Evolutionary conservation across 495 filamentous ascomycete genomes (phyloP).

Genomic region (Tuber magnatum): DNA sequence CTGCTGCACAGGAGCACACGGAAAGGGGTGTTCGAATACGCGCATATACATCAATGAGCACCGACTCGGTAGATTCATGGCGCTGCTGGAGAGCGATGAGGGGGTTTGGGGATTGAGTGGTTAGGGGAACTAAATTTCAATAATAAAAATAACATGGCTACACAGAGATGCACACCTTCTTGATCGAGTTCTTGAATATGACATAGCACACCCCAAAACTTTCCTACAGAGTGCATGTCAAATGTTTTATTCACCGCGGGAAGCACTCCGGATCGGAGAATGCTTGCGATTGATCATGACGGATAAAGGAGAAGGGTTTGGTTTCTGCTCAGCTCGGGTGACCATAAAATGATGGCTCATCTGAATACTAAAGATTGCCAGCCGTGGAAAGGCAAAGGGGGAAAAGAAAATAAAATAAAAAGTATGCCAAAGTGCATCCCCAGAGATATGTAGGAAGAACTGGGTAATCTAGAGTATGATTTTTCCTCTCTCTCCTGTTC

Average conservation of each 20-base stretch:
- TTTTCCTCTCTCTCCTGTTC: neutral
- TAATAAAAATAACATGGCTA: neutral
- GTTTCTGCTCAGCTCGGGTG: neutral
- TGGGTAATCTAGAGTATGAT: neutral
- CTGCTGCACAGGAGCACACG: neutral
- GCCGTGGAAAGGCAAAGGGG: neutral
- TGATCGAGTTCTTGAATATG: neutral
- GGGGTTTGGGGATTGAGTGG: neutral
- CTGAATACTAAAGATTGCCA: neutral
- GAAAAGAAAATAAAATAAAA: neutral
- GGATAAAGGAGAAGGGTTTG: neutral
- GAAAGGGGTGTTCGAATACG: neutral
- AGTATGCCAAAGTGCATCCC: neutral
- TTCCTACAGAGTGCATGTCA: neutral
- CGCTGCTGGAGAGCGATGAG: neutral
- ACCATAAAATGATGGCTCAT: neutral
- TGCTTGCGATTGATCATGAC: neutral
- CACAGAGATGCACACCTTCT: neutral
- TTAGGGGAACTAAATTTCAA: neutral
- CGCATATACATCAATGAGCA: neutral
- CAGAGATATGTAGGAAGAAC: neutral
- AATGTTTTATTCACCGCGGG: neutral
- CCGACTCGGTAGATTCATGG: neutral
- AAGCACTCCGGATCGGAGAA: slow-evolving; percentile 2
- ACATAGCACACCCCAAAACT: neutral